Conservation (phyloP, 176 grass and related monocot genomes). For the Oryza meyeriana region DNA sequence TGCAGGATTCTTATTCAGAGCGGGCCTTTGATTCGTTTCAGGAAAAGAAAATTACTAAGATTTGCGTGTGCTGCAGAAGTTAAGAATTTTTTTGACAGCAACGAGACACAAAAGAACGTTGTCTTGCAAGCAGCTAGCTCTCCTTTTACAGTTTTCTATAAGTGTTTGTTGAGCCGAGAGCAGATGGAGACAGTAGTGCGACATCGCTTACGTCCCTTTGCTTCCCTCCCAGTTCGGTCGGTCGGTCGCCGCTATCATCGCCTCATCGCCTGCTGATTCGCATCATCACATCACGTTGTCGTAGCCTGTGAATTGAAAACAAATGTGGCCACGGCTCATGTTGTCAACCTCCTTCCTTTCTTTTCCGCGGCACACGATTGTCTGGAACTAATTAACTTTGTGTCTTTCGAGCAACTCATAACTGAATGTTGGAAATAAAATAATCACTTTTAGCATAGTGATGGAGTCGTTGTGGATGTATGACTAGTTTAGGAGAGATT, state of each 20-base stretch:
- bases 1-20: background rate
- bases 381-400: background rate
- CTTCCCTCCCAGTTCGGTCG: background rate
- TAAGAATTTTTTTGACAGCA: background rate
- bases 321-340: background rate
- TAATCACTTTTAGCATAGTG: too few relatives aligned
- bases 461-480: too few relatives aligned
- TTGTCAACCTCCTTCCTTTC: background rate
- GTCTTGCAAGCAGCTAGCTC: background rate
- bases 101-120: background rate
- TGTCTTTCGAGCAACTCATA: background rate
- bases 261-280: background rate
- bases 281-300: background rate
- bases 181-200: background rate
- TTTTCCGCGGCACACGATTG: background rate
- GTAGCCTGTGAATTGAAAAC: background rate
- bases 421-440: background rate
- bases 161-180: background rate
- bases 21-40: background rate
- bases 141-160: background rate
- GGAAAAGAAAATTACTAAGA: background rate
- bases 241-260: background rate
- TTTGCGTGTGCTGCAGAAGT: background rate
- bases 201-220: conserved; percentile 5
- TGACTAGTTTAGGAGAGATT: too few relatives aligned